These are phyloP conservation scores for Suhomyces prunicola DNA, from an alignment of 805 yeast genomes.

Conservation along the genomic window DNA sequence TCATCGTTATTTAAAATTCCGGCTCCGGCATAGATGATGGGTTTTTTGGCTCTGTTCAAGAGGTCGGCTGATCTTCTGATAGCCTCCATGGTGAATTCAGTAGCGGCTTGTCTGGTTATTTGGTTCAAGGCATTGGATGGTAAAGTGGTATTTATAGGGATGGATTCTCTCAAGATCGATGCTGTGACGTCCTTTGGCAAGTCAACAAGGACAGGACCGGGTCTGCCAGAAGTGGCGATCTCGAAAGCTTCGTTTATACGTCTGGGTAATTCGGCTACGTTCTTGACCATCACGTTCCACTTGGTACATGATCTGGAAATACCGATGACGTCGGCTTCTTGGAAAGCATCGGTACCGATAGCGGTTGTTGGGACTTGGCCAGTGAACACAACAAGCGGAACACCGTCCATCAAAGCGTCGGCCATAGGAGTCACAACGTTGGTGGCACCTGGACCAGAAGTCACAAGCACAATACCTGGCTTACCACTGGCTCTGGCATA, in stretches of 20 bases:
- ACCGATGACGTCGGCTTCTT: slow-evolving; percentile 97
- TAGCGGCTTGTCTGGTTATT: slow-evolving; percentile 66
- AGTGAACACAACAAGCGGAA: slow-evolving; percentile 92
- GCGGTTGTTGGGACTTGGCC: slow-evolving; percentile 97
- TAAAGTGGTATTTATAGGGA: slow-evolving; percentile 75
- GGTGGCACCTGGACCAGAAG: slow-evolving; percentile 99
- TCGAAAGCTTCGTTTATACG: slow-evolving; percentile 97
- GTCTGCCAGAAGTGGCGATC: slow-evolving; percentile 93
- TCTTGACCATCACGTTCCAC: slow-evolving; percentile 98
- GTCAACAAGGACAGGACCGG: slow-evolving; percentile 97
- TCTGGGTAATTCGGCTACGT: slow-evolving; percentile 89
- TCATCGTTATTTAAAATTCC: slow-evolving; percentile 79
- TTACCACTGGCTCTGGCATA: slow-evolving; percentile 94
- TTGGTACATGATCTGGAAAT: slow-evolving; percentile 96
- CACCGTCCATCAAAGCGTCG: slow-evolving; percentile 96
- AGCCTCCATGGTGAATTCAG: slow-evolving; percentile 71
- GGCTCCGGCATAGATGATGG: slow-evolving; percentile 87
- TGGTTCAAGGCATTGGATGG: slow-evolving; percentile 70
- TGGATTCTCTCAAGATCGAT: slow-evolving; percentile 77
- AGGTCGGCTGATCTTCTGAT: slow-evolving; percentile 74
- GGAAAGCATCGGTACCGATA: slow-evolving; percentile 98
- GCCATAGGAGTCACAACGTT: slow-evolving; percentile 98
- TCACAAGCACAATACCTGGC: slow-evolving; percentile 96
- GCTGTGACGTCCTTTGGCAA: slow-evolving; percentile 98
- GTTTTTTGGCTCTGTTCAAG: slow-evolving; percentile 79